Base-by-base conservation (phyloP, 2,329 filamentous ascomycete genomes). In the Colletotrichum zoysiae region DNA sequence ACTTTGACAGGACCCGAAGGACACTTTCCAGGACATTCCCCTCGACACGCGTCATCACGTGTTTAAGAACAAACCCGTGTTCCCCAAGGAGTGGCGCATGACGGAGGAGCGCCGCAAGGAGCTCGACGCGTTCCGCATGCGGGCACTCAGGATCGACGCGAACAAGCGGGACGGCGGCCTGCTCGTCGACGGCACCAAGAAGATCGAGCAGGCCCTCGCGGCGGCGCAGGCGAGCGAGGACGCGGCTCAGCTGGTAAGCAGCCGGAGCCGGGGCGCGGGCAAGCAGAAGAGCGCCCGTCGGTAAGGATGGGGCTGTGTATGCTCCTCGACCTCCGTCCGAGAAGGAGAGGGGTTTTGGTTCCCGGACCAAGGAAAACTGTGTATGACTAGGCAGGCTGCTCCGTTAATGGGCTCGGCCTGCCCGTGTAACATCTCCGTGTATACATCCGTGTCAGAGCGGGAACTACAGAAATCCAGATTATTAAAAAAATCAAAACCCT, bases 11-110 rank as follows among this genome's bases (percentile, higher is more conserved):
- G 92, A 97, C 78, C 85, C 88, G 33, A 88, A 84, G 48, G 95
- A 99, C 76, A 93, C 89, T 14, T 98, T 98, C 78, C 91, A 91
- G 75, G 96, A 99, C 80, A 84, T 99, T 40, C 95, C 96, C 2
- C 87, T 98, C 60, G 95, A 99, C 79, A 91, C 94, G 72, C 88
- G 96, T 77, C 95, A 98, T 82, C 91, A 95, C 84, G 91, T 88
- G 78, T 86, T 88, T 74, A 93, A 92, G 84, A 81, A 81, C 53
- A 89, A 89, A 79, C 86, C 89, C 66, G 87, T 86, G 74, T 98
- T 98, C 82, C 96, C 96, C 2, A 87, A 90, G 76, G 89, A 91
- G 76, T 99, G 96, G 96, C 89, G 88, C 71, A 83, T 99, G 86
- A 95, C 92, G 2, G 83, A 89, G 58, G 86, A 93, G 82, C 87